Base-by-base conservation (phyloP, 2,329 filamentous ascomycete species). In the Alternaria solani region DNA sequence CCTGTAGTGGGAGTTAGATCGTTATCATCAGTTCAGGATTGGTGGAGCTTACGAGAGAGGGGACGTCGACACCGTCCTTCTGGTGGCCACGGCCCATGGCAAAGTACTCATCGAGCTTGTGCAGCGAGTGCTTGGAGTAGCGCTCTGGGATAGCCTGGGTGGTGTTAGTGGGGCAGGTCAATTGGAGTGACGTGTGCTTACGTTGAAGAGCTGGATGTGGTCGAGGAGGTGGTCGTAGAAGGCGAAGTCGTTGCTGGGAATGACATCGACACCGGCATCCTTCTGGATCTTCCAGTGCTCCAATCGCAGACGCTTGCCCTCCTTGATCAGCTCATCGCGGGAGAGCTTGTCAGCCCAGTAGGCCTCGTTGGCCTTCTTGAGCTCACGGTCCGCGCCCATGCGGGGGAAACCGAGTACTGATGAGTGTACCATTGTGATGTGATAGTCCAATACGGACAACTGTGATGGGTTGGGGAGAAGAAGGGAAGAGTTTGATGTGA, bases 271-370 rank as follows among this genome's bases (percentile, higher is more conserved):
- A 79, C 95, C 95, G 71, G 95, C 95, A 83, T 96, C 89, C 88
- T 99, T 94, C 87, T 99, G 95, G 84, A 99, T 96, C 86, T 97
- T 93, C 95, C 95, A 99, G 89, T 99, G 95, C 78, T 91, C 93
- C 71, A 94, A 87, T 86, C 95, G 92, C 63, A 99, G 92, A 81
- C 93, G 89, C 92, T 98, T 98, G 81, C 91, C 95, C 89, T 98
- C 95, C 64, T 89, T 87, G 72, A 98, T 87, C 73, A 99, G 92
- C 66, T 96, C 93, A 66, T 91, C 88, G 79, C 94, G 92, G 67
- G 92, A 94, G 81, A 97, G 86, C 87, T 98, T 99, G 82, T 91
- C 94, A 77, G 85, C 91, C 95, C 95, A 99, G 85, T 90, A 99
- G 81, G 94, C 93, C 85, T 99, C 95, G 72, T 94, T 99, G 79